Conservation (phyloP, 352 stramenopile genomes). For the Phytophthora megakarya region DNA sequence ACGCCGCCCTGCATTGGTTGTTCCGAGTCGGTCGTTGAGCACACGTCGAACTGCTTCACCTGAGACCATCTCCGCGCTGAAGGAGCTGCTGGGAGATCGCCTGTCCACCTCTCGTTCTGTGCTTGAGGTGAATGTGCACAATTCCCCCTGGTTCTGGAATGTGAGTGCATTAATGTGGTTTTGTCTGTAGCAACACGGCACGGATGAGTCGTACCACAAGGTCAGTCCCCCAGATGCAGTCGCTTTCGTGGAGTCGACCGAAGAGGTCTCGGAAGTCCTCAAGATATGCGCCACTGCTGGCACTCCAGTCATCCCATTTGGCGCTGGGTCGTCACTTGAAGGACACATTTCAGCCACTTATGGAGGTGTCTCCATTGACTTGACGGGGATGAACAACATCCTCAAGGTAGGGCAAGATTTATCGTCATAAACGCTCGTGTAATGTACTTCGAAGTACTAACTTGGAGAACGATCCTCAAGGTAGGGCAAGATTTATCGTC, state of each 20-base stretch:
- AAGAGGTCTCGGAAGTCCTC: constrained; percentile 91
- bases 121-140: constrained; percentile 44
- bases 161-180: background rate
- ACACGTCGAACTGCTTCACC: constrained; percentile 41
- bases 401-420: constrained; percentile 32
- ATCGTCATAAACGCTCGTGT: background rate
- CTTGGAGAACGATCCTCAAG: no score
- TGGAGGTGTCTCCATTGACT: constrained; percentile 91
- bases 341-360: constrained; percentile 92
- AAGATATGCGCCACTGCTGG: constrained; percentile 77
- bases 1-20: background rate
- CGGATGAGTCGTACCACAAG: constrained; percentile 91
- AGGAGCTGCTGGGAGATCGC: constrained; percentile 65
- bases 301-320: constrained; percentile 95
- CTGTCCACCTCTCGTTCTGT: constrained; percentile 65
- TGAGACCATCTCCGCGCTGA: constrained; percentile 59
- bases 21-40: constrained; percentile 25
- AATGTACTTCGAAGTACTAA: no score
- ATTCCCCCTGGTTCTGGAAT: background rate
- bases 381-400: constrained; percentile 80
- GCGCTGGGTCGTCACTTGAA: constrained; percentile 92
- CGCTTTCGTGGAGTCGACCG: constrained; percentile 77
- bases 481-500: no score
- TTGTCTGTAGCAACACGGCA: constrained; percentile 70
- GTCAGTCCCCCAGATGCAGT: constrained; percentile 82